Conservation (phyloP, 768 basidiomycete genomes). For the Suillus paluster region DNA sequence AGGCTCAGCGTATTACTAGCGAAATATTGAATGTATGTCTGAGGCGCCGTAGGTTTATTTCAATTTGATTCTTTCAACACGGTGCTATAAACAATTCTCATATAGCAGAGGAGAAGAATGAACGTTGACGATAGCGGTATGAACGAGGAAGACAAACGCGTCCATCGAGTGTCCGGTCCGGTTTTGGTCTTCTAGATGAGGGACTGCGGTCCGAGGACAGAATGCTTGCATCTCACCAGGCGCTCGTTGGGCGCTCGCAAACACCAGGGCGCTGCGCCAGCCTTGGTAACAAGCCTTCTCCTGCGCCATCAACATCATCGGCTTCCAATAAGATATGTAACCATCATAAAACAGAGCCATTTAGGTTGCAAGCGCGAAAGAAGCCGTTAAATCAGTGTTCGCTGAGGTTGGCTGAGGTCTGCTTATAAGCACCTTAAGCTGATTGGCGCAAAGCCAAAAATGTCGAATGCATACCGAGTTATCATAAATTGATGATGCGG, state of each 20-base stretch:
- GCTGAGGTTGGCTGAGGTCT: too few species aligned
- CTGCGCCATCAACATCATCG: conserved; percentile 51
- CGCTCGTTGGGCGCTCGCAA: too few species aligned
- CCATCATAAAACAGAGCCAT: too few species aligned
- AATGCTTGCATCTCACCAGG: conserved; percentile 96
- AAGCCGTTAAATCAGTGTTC: too few species aligned
- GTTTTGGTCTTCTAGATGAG: conserved; percentile 93
- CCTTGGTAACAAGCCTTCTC: conserved; percentile 48
- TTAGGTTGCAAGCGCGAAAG: too few species aligned
- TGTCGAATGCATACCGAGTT: too few species aligned
- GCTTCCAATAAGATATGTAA: conserved; percentile 52
- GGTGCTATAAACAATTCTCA: conserved; percentile 75
- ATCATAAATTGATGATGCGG: too few species aligned
- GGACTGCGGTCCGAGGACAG: conserved; percentile 85
- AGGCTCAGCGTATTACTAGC: conserved; percentile 86
- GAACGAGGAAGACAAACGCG: conserved; percentile 97
- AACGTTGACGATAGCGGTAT: conserved; percentile 68
- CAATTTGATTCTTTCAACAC: conserved; percentile 41
- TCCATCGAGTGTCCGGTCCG: conserved; percentile 80
- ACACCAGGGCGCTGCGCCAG: conserved; percentile 31
- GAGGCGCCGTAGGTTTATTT: conserved; percentile 4
- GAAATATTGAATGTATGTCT: conserved; percentile 84
- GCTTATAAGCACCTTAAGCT: too few species aligned
- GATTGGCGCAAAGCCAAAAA: too few species aligned
- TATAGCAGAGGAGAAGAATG: conserved; percentile 85